A percentile compares a stretch with the other conserved stretches of the same genome.
Conservation (phyloP, 345 rosid species). For the Geranium brycei region DNA sequence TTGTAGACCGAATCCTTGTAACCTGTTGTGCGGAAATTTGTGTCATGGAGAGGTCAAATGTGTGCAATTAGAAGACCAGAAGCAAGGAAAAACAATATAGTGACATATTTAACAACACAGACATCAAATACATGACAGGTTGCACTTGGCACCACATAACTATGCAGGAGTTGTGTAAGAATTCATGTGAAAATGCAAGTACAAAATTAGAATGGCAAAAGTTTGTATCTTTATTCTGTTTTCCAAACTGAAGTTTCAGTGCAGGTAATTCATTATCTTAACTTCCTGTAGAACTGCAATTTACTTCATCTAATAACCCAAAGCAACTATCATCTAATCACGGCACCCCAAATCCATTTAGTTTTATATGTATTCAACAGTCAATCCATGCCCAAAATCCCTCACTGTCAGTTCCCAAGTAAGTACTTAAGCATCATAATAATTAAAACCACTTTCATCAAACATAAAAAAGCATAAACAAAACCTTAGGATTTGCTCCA, state of each 20-base stretch:
- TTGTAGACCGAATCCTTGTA: too few relatives aligned
- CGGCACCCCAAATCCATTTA: background rate
- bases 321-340: background rate
- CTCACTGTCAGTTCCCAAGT: background rate
- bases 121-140: background rate
- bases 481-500: conserved; percentile 92
- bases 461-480: background rate
- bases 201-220: background rate
- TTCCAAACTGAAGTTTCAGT: background rate
- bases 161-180: background rate
- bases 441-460: background rate
- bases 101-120: too few relatives aligned
- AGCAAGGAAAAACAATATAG: too few relatives aligned
- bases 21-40: too few relatives aligned
- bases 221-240: background rate
- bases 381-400: conserved; percentile 1
- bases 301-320: background rate
- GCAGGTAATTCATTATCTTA: background rate
- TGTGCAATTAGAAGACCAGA: background rate
- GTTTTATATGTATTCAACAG: background rate
- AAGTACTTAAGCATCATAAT: background rate
- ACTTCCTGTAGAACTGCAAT: background rate
- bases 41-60: background rate
- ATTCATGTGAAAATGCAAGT: background rate
- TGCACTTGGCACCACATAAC: background rate